These are phyloP conservation scores for Lipomyces chichibuensis DNA, from an alignment of 805 yeast species.

Conservation along the genomic window DNA sequence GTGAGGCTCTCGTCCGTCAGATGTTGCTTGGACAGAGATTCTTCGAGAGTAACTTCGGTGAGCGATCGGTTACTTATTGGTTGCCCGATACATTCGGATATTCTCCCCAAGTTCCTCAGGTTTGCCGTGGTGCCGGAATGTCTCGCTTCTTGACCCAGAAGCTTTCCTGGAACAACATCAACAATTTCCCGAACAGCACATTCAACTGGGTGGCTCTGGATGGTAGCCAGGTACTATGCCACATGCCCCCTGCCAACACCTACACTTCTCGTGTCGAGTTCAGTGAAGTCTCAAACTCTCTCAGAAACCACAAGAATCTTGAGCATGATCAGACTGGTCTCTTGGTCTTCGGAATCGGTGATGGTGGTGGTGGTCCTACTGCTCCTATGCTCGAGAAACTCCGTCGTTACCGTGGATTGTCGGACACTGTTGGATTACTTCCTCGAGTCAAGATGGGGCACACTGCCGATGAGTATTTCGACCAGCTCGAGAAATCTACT, in stretches of 20 bases:
- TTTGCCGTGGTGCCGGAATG: constrained; percentile 85
- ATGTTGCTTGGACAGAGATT: constrained; percentile 88
- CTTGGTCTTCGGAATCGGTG: constrained; percentile 89
- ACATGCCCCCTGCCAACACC: constrained; percentile 97
- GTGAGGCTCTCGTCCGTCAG: constrained; percentile 88
- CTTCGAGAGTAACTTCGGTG: constrained; percentile 77
- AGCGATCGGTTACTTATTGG: constrained; percentile 80
- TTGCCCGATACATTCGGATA: constrained; percentile 97
- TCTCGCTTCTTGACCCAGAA: constrained; percentile 88
- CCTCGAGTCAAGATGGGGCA: constrained; percentile 81
- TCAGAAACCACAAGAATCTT: constrained; percentile 78
- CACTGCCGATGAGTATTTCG: constrained; percentile 80
- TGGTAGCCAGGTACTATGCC: constrained; percentile 83
- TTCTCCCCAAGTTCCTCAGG: constrained; percentile 91
- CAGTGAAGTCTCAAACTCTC: constrained; percentile 85
- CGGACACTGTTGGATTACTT: constrained; percentile 75
- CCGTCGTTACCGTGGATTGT: constrained; percentile 85
- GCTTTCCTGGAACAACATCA: constrained; percentile 94
- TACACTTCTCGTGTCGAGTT: constrained; percentile 92
- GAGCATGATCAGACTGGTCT: constrained; percentile 80
- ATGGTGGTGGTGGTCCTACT: constrained; percentile 98
- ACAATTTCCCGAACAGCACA: constrained; percentile 83
- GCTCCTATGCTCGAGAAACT: constrained; percentile 91
- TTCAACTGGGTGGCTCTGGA: constrained; percentile 96
- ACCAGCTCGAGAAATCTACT: constrained; percentile 63